Evolutionary conservation across 495 filamentous ascomycete species (phyloP).

Genomic region (Hypomontagnella submonticulosa): DNA sequence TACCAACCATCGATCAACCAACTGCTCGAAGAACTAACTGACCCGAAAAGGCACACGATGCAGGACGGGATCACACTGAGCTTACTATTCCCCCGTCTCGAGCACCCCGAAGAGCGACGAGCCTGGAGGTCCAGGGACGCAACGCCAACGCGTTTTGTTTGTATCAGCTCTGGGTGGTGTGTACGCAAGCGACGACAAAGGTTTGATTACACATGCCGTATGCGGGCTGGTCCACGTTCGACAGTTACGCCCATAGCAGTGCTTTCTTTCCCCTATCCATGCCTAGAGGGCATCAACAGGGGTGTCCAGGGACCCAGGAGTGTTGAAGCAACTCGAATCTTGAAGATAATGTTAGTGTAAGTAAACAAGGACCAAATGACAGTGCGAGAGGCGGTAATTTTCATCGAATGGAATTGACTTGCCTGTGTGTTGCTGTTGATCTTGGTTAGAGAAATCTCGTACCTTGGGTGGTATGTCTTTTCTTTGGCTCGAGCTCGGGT

Average conservation of each 20-base stretch:
- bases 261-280: conserved; percentile 5
- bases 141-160: conserved; percentile 12
- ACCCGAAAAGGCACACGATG: conserved; percentile 20
- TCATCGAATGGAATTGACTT: no score
- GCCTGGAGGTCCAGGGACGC: conserved; percentile 29
- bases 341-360: not conserved
- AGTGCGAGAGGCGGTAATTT: no score
- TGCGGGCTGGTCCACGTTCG: conserved; percentile 24
- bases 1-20: not conserved
- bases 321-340: not conserved
- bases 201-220: conserved; percentile 19
- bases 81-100: not conserved
- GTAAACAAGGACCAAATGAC: no score
- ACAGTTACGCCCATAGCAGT: conserved; percentile 30
- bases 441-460: no score
- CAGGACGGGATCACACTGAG: conserved; percentile 21
- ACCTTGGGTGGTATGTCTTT: no score
- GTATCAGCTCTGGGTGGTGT: conserved; percentile 19
- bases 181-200: conserved; percentile 21
- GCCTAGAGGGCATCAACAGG: not conserved
- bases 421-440: no score
- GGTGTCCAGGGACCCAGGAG: conserved; percentile 6
- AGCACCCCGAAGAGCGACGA: not conserved
- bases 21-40: not conserved
- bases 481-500: no score